phyloP scores from a whole-genome alignment of 441 rosid species.

The Melianthus villosus region DNA sequence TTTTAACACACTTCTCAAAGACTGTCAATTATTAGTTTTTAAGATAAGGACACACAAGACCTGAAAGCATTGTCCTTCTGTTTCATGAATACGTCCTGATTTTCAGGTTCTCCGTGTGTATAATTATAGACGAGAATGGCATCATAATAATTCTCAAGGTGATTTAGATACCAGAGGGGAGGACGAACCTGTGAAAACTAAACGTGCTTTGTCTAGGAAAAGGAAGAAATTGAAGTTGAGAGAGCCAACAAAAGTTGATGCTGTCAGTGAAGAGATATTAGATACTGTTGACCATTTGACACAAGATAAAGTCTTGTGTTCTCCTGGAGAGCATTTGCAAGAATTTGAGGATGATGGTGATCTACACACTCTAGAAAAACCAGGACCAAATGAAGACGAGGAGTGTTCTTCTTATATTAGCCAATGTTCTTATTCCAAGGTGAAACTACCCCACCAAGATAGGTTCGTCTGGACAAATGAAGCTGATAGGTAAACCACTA shows the following conservation, averaged over 20 bases:
- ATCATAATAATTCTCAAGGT: conserved; percentile 24
- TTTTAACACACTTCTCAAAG: too few relatives aligned
- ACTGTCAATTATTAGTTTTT: too few relatives aligned
- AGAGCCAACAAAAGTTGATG: conserved; percentile 23
- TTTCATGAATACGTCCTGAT: neutral
- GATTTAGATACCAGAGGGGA: conserved; percentile 21
- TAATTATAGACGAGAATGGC: conserved; percentile 41
- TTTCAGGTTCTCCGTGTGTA: conserved; percentile 70
- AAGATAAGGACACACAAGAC: too few relatives aligned
- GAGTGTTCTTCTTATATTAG: conserved; percentile 27
- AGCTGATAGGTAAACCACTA: conserved; percentile 78
- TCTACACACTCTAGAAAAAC: conserved; percentile 21
- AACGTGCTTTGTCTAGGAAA: conserved; percentile 24
- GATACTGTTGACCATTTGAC: conserved; percentile 20
- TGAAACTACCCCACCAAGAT: conserved; percentile 28
- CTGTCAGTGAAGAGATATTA: conserved; percentile 13
- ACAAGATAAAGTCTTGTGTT: conserved; percentile 14
- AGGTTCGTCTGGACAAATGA: conserved; percentile 80
- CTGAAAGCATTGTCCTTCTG: too few relatives aligned
- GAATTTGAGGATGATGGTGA: conserved; percentile 20
- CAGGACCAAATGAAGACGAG: conserved; percentile 27
- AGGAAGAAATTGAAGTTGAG: conserved; percentile 31
- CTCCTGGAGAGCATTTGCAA: conserved; percentile 22
- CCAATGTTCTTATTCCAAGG: conserved; percentile 29
- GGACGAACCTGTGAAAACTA: conserved; percentile 14